Percentiles rank a stretch among this genome's conserved stretches.
Conservation (phyloP, 2,329 filamentous ascomycete genomes). For the Xylariaceae sp. region DNA sequence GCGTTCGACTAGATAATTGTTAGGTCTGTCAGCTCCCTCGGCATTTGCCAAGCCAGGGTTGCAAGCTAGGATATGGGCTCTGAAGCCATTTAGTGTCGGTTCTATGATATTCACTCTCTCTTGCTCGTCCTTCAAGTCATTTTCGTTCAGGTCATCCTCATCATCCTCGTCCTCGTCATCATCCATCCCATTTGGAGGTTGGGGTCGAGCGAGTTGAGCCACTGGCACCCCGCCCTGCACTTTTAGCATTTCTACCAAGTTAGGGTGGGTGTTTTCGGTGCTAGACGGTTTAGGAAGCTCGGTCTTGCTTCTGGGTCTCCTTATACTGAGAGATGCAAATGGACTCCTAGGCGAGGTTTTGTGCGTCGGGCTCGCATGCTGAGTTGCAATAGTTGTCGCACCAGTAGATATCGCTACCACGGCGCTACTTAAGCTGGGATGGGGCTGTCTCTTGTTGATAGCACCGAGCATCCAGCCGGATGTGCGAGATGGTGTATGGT, state of each 20-base stretch:
- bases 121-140: constrained; percentile 57
- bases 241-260: constrained; percentile 48
- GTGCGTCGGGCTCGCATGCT: constrained; percentile 50
- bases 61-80: constrained; percentile 63
- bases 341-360: constrained; percentile 51
- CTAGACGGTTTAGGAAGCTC: constrained; percentile 41
- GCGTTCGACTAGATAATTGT: constrained; percentile 66
- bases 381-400: constrained; percentile 51
- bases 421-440: constrained; percentile 55
- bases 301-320: constrained; percentile 52
- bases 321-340: constrained; percentile 39
- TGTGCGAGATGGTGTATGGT: constrained; percentile 48
- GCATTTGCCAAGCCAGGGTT: constrained; percentile 62
- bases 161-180: constrained; percentile 60
- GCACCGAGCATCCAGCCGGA: constrained; percentile 45
- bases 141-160: constrained; percentile 54
- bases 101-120: constrained; percentile 60
- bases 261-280: constrained; percentile 38
- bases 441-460: constrained; percentile 43
- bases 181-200: constrained; percentile 43
- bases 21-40: constrained; percentile 32
- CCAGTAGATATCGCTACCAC: constrained; percentile 51
- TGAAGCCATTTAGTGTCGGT: constrained; percentile 72
- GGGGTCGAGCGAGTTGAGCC: constrained; percentile 40
- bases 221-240: constrained; percentile 51